phyloP scores from a whole-genome alignment of 805 yeast genomes.

The Yarrowia alimentaria region DNA sequence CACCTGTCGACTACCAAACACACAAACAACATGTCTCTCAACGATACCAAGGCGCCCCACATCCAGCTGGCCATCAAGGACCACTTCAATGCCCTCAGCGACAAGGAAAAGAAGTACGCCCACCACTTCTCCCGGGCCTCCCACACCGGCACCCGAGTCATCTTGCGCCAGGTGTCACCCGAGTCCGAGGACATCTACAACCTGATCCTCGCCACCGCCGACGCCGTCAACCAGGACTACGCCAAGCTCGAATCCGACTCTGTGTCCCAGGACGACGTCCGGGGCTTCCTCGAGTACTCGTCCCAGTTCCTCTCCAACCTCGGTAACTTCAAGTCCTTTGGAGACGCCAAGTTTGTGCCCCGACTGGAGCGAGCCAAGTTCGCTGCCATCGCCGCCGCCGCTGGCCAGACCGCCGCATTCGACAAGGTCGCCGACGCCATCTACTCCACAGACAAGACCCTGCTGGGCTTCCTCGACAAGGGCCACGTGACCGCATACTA shows the following conservation, averaged over 20 bases:
- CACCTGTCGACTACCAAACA: neutral
- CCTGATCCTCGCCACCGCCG: slow-evolving; percentile 60
- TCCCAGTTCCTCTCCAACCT: slow-evolving; percentile 63
- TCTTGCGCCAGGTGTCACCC: slow-evolving; percentile 75
- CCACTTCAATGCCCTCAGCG: slow-evolving; percentile 65
- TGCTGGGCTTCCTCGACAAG: slow-evolving; percentile 74
- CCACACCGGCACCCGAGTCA: slow-evolving; percentile 78
- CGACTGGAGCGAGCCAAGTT: slow-evolving; percentile 51
- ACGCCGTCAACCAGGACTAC: slow-evolving; percentile 50
- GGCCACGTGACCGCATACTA: slow-evolving; percentile 79
- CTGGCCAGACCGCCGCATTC: slow-evolving; percentile 40
- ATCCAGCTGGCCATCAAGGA: slow-evolving; percentile 65
- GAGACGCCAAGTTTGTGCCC: slow-evolving; percentile 85
- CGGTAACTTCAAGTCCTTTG: slow-evolving; percentile 81
- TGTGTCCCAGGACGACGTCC: slow-evolving; percentile 43
- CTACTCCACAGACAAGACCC: slow-evolving; percentile 49
- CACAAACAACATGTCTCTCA: slow-evolving; percentile 20
- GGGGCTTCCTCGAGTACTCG: slow-evolving; percentile 56
- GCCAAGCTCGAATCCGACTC: slow-evolving; percentile 50
- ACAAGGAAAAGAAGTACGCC: slow-evolving; percentile 66
- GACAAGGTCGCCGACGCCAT: slow-evolving; percentile 44
- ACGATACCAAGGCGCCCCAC: slow-evolving; percentile 64
- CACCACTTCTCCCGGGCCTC: slow-evolving; percentile 81
- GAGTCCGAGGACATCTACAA: slow-evolving; percentile 78
- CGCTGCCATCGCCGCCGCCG: slow-evolving; percentile 48